Evolutionary conservation across 805 yeast genomes (phyloP), one percentile per base, ranked within the genome.

Genomic region (Starmerella apicola): DNA sequence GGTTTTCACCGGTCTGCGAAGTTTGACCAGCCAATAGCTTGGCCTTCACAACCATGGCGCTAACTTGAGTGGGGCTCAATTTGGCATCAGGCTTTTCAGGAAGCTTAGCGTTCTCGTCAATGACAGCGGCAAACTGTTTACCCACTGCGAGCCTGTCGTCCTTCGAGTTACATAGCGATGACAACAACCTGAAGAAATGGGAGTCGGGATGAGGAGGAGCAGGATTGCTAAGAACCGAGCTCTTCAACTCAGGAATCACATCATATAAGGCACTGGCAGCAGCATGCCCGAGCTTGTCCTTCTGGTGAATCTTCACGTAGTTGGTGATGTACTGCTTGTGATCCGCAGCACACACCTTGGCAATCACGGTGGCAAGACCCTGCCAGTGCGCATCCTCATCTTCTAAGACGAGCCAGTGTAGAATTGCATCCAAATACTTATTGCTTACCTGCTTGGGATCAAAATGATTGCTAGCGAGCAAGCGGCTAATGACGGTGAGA

Each of bases 1-100:
- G 41, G 30, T 15, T 27, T 24, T 46, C 41, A n/a, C 42, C 41
- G 19, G 46, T 40, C 38, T 44, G 44, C 25, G 46, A 32, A 27
- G 53, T 52, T 24, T 48, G 39, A 37, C 52, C 47, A 10, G 62
- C 56, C 27, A 50, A 35, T 35, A 54, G 41, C 49, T 63, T 63
- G 32, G 61, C 53, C 22, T 55, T 48, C 13, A 62, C 57, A 1
- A 60, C 53, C 3, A 59, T 58, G 1, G 66, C 63, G 22, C 55
- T 34, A 13, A 56, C 48, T 32, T 48, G 49, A 20, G 50, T 50
- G 7, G 41, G 43, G 24, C 51, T 44, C 3, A 46, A 37, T 5
- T 15, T 17, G 17, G 52, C 36, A 4, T 45, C 39, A n/a, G n/a
- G n/a, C n/a, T n/a, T n/a, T n/a, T n/a, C n/a, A n/a, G n/a, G n/a